Base-by-base conservation (phyloP, 495 filamentous ascomycete species). In the Penicillium paradoxum region DNA sequence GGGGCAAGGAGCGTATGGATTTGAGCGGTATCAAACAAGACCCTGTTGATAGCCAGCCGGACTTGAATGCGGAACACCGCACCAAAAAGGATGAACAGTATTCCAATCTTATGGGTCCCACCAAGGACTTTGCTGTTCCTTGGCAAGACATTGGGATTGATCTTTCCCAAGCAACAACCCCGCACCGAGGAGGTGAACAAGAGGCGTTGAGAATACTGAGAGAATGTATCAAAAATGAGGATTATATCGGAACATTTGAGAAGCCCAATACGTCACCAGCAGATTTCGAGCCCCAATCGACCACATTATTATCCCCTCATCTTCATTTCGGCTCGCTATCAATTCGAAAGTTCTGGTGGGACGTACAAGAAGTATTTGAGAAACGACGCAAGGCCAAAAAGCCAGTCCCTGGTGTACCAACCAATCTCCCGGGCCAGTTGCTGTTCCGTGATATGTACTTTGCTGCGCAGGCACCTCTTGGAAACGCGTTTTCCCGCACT, bases 381-480 rank as follows among this genome's bases (percentile, higher is more conserved):
- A 62, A 70, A 29, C 69, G 72, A 42, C 71, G 70, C 8, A 70
- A 75, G 38, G 62, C 68, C 14, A 71, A 75, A 17, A 79, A 79
- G 49, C 63, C 63, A 39, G 74, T 72, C 6, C 75, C 79, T 1
- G 59, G 71, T 9, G 75, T 81, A 0, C 85, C 85, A 0, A 80
- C 78, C 1, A 85, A 80, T 45, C 64, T 89, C 3, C 82, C 77
- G 2, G 85, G 85, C 13, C 86, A 89, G 57, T 68, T 88, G 2
- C 72, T 87, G 0, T 89, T 89, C 61, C 73, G 86, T 0, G 86
- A 89, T 51, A 89, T 88, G 85, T 89, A 87, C 67, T 87, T 89
- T 52, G 85, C 72, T 29, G 86, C 86, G 0, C 85, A 89, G 60
- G 81, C 84, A 2, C 72, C 75, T 0, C 67, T 88, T 2, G 85